A percentile compares a stretch with the other conserved stretches of the same genome.
phyloP scores from a whole-genome alignment of 2,329 filamentous ascomycete species.

The Pyricularia pennisetigena region DNA sequence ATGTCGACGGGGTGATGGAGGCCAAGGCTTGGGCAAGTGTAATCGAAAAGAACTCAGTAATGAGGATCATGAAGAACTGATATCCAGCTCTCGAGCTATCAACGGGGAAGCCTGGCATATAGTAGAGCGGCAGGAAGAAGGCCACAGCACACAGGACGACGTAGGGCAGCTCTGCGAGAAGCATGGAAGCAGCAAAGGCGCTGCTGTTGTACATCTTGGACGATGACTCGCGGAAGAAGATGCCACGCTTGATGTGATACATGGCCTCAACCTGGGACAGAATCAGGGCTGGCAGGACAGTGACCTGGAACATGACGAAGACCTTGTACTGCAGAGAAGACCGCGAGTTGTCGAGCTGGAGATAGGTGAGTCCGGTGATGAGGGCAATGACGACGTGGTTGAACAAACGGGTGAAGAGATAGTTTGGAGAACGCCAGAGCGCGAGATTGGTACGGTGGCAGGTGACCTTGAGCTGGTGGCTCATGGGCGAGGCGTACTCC shows the following conservation, averaged over 20 bases:
- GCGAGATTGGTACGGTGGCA: slow-evolving; percentile 62
- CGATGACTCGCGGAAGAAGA: slow-evolving; percentile 79
- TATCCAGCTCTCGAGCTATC: slow-evolving; percentile 63
- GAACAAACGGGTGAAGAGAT: slow-evolving; percentile 80
- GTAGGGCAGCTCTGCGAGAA: slow-evolving; percentile 81
- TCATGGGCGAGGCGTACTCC: slow-evolving; percentile 74
- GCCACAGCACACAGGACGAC: slow-evolving; percentile 66
- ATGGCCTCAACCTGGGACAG: slow-evolving; percentile 77
- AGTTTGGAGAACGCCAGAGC: slow-evolving; percentile 82
- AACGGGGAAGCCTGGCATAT: slow-evolving; percentile 64
- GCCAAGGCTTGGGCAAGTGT: slow-evolving; percentile 70
- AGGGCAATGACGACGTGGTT: slow-evolving; percentile 73
- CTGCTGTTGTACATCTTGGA: slow-evolving; percentile 79
- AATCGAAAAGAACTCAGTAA: slow-evolving; percentile 78
- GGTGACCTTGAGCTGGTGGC: slow-evolving; percentile 71
- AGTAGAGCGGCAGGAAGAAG: slow-evolving; percentile 81
- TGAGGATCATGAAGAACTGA: slow-evolving; percentile 75
- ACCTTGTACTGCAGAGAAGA: slow-evolving; percentile 74
- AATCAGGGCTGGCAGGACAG: slow-evolving; percentile 74
- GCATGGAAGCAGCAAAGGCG: slow-evolving; percentile 67
- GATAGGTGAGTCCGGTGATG: slow-evolving; percentile 68
- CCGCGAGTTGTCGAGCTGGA: slow-evolving; percentile 67
- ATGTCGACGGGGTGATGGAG: slow-evolving; percentile 66
- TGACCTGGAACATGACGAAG: slow-evolving; percentile 86
- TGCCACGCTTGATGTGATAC: slow-evolving; percentile 68